Evolutionary conservation across 352 stramenopile species (phyloP).

Genomic region (Globisporangium barbulae): DNA sequence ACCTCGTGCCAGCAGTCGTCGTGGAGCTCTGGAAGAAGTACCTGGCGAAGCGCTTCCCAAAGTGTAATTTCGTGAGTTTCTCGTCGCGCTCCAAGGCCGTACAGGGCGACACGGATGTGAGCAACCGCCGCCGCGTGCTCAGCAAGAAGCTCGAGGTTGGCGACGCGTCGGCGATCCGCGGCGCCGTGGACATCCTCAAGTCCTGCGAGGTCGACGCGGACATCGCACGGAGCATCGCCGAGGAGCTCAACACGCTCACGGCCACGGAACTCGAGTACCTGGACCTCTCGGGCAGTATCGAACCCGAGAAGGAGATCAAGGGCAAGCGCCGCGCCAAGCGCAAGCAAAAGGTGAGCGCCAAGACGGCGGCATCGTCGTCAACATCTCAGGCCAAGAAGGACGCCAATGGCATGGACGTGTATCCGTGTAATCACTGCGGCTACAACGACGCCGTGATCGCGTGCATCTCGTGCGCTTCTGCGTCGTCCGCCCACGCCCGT

Average conservation of each 20-base stretch:
- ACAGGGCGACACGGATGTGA: slow-evolving; percentile 61
- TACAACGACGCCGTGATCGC: slow-evolving; percentile 53
- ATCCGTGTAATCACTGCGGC: slow-evolving; percentile 73
- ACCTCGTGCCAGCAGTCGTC: slow-evolving; percentile 61
- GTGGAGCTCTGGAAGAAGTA: slow-evolving; percentile 69
- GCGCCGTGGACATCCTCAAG: slow-evolving; percentile 65
- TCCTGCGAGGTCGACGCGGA: slow-evolving; percentile 53
- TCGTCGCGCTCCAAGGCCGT: slow-evolving; percentile 78
- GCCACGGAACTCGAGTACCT: slow-evolving; percentile 31
- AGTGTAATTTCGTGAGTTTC: slow-evolving; percentile 69
- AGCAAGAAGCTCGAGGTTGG: slow-evolving; percentile 81
- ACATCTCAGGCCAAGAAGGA: slow-evolving; percentile 8
- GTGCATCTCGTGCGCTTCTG: slow-evolving; percentile 53
- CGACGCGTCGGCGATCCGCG: slow-evolving; percentile 58
- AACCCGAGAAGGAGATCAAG: slow-evolving; percentile 23
- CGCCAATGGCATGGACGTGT: slow-evolving; percentile 16
- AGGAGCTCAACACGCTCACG: slow-evolving; percentile 52
- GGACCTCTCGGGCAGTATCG: slow-evolving; percentile 4
- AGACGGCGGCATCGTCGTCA: neutral
- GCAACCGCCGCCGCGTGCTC: slow-evolving; percentile 61
- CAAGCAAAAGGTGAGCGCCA: slow-evolving; percentile 47
- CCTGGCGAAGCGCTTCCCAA: slow-evolving; percentile 57
- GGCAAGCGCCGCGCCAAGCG: slow-evolving; percentile 43
- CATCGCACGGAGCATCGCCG: slow-evolving; percentile 53
- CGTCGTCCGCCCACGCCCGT: slow-evolving; percentile 11